These are phyloP conservation scores for Trichosporon asahii DNA, from an alignment of 1,284 basidiomycete genomes.

Conservation along the genomic window DNA sequence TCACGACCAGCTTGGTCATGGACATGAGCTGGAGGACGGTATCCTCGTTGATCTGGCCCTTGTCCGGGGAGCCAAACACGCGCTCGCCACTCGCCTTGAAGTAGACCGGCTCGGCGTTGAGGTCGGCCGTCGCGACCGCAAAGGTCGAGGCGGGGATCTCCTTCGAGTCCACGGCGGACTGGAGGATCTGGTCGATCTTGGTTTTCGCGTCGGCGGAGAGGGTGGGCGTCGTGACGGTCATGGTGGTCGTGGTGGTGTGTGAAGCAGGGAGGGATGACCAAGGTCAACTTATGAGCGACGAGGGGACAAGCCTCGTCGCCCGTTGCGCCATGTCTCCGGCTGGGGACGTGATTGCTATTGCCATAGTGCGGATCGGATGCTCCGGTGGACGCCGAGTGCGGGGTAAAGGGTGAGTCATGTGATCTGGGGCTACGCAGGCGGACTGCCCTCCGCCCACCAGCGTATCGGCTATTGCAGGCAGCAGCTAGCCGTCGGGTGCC, in stretches of 20 bases:
- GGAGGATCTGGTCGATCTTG: constrained; percentile 30
- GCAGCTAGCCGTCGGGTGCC: not conserved
- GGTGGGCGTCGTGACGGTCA: constrained; percentile 10
- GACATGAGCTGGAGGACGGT: constrained; percentile 42
- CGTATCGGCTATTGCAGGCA: not conserved
- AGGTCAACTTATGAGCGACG: too few relatives aligned
- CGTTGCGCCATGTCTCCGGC: not conserved
- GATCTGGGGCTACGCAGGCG: not conserved
- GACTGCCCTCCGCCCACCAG: not conserved
- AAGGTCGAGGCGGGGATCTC: constrained; percentile 35
- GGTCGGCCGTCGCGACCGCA: constrained; percentile 29
- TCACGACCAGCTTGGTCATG: constrained; percentile 38
- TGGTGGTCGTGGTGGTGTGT: not conserved
- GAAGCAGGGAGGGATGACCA: too few relatives aligned
- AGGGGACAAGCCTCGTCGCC: too few relatives aligned
- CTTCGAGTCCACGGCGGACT: constrained; percentile 21
- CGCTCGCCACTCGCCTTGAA: constrained; percentile 32
- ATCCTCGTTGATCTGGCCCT: constrained; percentile 33
- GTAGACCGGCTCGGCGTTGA: constrained; percentile 25
- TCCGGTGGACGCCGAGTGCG: not conserved
- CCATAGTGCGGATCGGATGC: not conserved
- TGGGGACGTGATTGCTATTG: not conserved
- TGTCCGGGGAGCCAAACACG: constrained; percentile 29
- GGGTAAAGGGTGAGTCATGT: not conserved
- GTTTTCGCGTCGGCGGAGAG: constrained; percentile 21